Base-by-base conservation (phyloP, 495 filamentous ascomycete species). In the Chaetomidium leptoderma region DNA sequence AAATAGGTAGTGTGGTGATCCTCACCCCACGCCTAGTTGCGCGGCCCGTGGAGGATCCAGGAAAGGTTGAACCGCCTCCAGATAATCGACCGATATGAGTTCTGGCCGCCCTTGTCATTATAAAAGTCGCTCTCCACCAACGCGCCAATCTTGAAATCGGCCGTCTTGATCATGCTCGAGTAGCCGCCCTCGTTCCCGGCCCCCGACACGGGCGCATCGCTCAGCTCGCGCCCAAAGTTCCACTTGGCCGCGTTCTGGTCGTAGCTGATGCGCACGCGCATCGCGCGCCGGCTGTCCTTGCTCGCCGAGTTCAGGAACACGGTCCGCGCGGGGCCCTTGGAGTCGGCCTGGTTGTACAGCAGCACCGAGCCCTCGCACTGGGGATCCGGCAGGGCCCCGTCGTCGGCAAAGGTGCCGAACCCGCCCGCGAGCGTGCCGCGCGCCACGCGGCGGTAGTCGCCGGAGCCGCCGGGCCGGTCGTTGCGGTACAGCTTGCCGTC, bases 401-500 rank as follows among this genome's bases (percentile, higher is more conserved):
- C 43, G 24, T 46, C 3, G 43, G 43, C 43, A n/a, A 46, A 46
- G 5, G 11, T 2, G 14, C 43, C 43, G 43, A 46, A 46, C 30
- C 30, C 30, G 43, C 43, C 11, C 14, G 43, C 21, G 43, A 46
- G 43, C 24, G 23, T 46, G 24, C 43, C 43, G 23, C 43, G 43
- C 26, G 43, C 43, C 43, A 46, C 43, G 24, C 24, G 24, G 0
- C 43, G 43, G 43, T 46, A 46, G 2, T 26, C 43, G 17, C 16
- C 11, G 24, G 2, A 4, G 40, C 40, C n/a, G 43, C 43, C 11
- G 13, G 21, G 26, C 6, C 43, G 43, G 16, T 46, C 43, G 24
- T 46, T 46, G 43, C 43, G 43, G 43, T 46, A 46, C 4, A 46
- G 43, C 43, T 17, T 46, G 24, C 43, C 43, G 43, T 46, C 43